Conservation (phyloP, 2,329 filamentous ascomycete species). For the Bipolaris zeicola region DNA sequence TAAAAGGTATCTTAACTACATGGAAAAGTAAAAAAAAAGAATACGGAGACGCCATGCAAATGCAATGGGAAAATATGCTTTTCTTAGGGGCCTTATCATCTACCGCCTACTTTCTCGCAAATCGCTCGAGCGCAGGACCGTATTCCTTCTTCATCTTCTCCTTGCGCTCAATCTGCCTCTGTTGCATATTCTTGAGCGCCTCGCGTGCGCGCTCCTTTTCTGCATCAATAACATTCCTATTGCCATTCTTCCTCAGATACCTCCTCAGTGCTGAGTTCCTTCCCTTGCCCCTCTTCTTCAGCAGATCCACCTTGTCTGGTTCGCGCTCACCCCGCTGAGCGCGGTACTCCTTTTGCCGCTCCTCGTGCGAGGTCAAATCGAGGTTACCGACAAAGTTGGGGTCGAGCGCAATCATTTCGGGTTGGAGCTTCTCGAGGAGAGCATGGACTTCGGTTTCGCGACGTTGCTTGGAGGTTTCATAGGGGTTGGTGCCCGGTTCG, state of each 20-base stretch:
- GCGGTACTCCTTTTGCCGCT: slow-evolving; percentile 71
- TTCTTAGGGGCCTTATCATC: neutral
- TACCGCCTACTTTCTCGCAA: slow-evolving; percentile 66
- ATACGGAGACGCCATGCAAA: neutral
- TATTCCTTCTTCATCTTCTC: slow-evolving; percentile 69
- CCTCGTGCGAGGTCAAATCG: slow-evolving; percentile 78
- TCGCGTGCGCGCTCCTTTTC: slow-evolving; percentile 86
- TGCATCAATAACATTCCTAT: slow-evolving; percentile 95
- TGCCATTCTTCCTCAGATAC: slow-evolving; percentile 88
- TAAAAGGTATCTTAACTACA: neutral
- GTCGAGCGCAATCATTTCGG: slow-evolving; percentile 95
- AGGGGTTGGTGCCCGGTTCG: slow-evolving; percentile 80
- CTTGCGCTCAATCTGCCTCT: slow-evolving; percentile 34
- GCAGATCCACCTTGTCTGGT: slow-evolving; percentile 61
- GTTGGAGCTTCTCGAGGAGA: slow-evolving; percentile 90
- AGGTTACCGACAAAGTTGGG: slow-evolving; percentile 90
- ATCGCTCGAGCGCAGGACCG: slow-evolving; percentile 84
- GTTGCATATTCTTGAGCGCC: slow-evolving; percentile 63
- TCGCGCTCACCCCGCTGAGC: slow-evolving; percentile 74
- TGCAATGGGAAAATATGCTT: neutral
- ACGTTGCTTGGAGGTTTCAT: slow-evolving; percentile 89
- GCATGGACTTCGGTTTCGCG: slow-evolving; percentile 90
- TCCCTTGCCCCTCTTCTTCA: slow-evolving; percentile 80
- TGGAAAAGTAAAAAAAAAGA: neutral
- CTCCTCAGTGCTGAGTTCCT: slow-evolving; percentile 89